Evolutionary conservation across 805 yeast genomes (phyloP), one percentile per base, ranked within the genome.

Genomic region (Candida tallmaniae): DNA sequence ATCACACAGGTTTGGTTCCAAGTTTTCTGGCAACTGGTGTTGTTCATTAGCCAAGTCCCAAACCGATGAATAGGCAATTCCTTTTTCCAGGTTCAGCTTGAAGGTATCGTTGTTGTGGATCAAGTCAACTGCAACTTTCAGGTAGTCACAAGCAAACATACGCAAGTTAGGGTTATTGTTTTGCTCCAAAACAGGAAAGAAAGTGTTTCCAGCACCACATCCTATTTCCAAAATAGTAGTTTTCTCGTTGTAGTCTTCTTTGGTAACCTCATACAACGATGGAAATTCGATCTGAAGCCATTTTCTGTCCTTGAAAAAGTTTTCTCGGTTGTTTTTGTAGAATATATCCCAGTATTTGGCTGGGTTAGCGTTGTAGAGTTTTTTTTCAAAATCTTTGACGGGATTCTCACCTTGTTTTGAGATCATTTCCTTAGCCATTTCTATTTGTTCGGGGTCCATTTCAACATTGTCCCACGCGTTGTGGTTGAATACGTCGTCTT

Each of bases 381-480:
- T 67, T 57, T 84, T 87, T 54, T 90, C 95, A 52, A 83, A 84
- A 2, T 86, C 96, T 23, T 75, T 66, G n/a, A 93, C 98, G 1
- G 97, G 97, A 35, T 68, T 65, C 28, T 81, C 84, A 38, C 76
- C 73, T 55, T 93, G 98, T 44, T 77, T 74, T 15, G 74, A 59
- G 23, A 90, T 82, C 54, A 81, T 78, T 47, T 72, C 78, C 50
- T 82, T 73, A 3, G 96, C 96, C 43, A 82, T 78, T 14, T 65
- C 52, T 10, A 80, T 57, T 55, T 93, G 97, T 47, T 87, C 95
- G 34, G 83, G 88, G 32, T 95, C 97, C 96, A 96, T 89, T 52
- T 87, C 96, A 22, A 88, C 97, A 55, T 93, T 95, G 56, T 93
- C 98, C 86, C 93, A 83, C 0, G 98, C 98, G 55, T 93, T 93